These are phyloP conservation scores for Lecanicillium sp. DNA, from an alignment of 2,329 filamentous ascomycete genomes.

Conservation along the genomic window DNA sequence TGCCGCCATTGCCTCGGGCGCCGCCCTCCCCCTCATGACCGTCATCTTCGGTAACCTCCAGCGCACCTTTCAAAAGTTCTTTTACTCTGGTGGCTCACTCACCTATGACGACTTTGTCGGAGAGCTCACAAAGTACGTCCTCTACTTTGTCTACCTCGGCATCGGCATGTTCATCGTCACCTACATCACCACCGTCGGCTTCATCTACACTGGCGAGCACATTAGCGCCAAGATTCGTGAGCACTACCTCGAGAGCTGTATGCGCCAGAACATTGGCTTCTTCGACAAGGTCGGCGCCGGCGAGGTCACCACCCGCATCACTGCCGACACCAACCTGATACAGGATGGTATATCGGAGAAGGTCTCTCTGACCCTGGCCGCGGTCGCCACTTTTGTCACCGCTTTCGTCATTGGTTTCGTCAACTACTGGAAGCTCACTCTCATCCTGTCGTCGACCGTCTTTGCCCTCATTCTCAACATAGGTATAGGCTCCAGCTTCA, in stretches of 20 bases:
- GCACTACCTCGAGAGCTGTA: conserved; percentile 74
- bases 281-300: conserved; percentile 90
- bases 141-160: conserved; percentile 82
- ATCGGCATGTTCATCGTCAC: conserved; percentile 71
- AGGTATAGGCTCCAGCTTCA: conserved; percentile 63
- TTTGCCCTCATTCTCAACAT: conserved; percentile 72
- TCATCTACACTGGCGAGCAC: conserved; percentile 81
- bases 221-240: conserved; percentile 72
- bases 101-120: conserved; percentile 48
- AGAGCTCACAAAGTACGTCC: conserved; percentile 54
- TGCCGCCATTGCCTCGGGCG: conserved; percentile 63
- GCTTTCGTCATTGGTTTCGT: conserved; percentile 88
- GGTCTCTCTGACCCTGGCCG: conserved; percentile 67
- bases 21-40: conserved; percentile 72
- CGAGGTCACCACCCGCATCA: conserved; percentile 91
- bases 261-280: conserved; percentile 84
- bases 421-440: conserved; percentile 85
- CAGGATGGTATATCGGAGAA: conserved; percentile 94
- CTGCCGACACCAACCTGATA: conserved; percentile 85
- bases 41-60: conserved; percentile 73
- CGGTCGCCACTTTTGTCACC: conserved; percentile 74
- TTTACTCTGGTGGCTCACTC: conserved; percentile 35
- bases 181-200: conserved; percentile 77
- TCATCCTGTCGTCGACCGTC: conserved; percentile 79
- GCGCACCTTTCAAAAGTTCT: conserved; percentile 60